Base-by-base conservation (phyloP, 108 stramenopile genomes). In the Cyclostephanos invisitatus region DNA sequence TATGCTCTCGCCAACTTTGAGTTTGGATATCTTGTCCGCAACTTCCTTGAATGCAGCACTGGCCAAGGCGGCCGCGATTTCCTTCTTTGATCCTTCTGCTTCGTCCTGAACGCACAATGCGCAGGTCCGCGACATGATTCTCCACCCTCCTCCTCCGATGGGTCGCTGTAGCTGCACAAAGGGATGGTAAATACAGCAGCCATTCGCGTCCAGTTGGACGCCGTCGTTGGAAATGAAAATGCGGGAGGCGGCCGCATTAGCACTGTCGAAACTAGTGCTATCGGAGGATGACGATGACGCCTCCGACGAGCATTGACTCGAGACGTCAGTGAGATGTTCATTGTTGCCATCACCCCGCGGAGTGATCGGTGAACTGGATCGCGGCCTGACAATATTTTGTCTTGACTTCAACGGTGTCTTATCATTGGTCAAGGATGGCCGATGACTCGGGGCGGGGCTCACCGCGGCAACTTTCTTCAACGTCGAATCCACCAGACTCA, bases 141-240 rank as follows among this genome's bases (percentile, higher is more conserved):
- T 27, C 56, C 56, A 57, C 8, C 56, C 56, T 28, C 56, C 53
- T 27, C 53, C 9, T 29, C 56, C 56, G 27, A 9, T 57, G 56
- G 25, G 56, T 28, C 56, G 56, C 29, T 17, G 56, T 14, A 57
- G 29, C 29, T 57, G 56, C 25, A 57, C 56, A 20, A 57, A 29
- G 22, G 56, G 28, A 12, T 57, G 56, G 56, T 27, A 57, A 15
- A 57, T 57, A 12, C 56, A 57, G 56, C 56, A 57, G 22, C 56
- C 56, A 12, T 57, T 27, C 27, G 6, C 17, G 56, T 57, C 56
- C 0, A 57, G 56, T 20, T 57, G 24, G 56, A 29, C 56, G 27
- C 5, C 27, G 15, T 57, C 17, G 29, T 17, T 57, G 56, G 56
- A 29, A 17, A 3, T 5, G 29, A 57, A 46, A 46, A 14, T 46